A percentile compares a stretch with the other conserved stretches of the same genome.
phyloP scores from a whole-genome alignment of 768 basidiomycete species.

The Hortiboletus campestris region DNA sequence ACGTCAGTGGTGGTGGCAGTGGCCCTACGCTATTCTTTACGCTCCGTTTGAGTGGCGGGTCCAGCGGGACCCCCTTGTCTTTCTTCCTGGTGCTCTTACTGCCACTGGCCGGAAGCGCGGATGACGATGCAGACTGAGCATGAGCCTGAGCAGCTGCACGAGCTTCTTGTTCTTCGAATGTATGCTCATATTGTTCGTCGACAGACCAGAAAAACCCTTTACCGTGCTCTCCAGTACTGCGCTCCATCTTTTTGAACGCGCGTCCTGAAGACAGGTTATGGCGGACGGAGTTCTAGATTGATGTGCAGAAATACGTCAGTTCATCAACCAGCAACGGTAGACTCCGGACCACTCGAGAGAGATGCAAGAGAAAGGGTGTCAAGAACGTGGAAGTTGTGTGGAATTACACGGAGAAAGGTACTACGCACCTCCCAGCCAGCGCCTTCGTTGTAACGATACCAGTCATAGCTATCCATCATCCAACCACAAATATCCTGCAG shows the following conservation, averaged over 20 bases:
- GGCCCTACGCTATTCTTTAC: slow-evolving; percentile 59
- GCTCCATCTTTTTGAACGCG: slow-evolving; percentile 88
- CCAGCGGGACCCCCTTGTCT: slow-evolving; percentile 50
- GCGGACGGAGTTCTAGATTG: slow-evolving; percentile 81
- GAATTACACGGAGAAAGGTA: neutral
- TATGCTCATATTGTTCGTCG: slow-evolving; percentile 68
- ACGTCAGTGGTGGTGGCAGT: slow-evolving; percentile 68
- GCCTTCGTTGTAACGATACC: slow-evolving; percentile 83
- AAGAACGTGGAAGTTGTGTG: neutral
- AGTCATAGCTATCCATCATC: slow-evolving; percentile 87
- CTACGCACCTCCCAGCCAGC: slow-evolving; percentile 83
- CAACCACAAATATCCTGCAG: slow-evolving; percentile 89
- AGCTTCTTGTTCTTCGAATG: slow-evolving; percentile 68
- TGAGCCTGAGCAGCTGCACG: slow-evolving; percentile 37
- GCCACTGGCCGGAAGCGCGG: slow-evolving; percentile 16
- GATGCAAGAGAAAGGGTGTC: neutral
- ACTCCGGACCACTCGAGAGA: neutral
- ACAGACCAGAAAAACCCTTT: slow-evolving; percentile 95
- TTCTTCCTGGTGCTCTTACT: slow-evolving; percentile 49
- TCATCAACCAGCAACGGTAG: neutral
- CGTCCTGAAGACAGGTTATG: slow-evolving; percentile 93
- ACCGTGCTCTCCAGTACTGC: slow-evolving; percentile 79
- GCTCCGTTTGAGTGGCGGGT: slow-evolving; percentile 69
- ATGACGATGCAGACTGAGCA: slow-evolving; percentile 22
- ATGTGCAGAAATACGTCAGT: slow-evolving; percentile 11